Conservation (phyloP, 164 flowering plant species). For the Cinnamomum micranthum region DNA sequence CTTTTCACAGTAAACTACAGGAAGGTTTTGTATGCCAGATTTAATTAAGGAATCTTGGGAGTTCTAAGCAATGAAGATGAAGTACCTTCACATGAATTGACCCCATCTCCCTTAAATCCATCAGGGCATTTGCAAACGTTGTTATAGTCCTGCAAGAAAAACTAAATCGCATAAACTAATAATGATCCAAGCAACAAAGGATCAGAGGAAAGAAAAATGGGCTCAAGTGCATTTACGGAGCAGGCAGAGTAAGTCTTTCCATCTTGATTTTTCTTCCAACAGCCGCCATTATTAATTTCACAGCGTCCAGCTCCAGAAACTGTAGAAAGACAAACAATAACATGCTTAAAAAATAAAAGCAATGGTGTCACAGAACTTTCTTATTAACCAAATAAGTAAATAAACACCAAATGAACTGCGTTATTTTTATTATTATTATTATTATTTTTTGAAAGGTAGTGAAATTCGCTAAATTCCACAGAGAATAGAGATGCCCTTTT, state of each 20-base stretch:
- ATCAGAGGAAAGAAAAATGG: neutral
- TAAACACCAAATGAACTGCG: no score
- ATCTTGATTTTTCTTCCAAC: conserved; percentile 70
- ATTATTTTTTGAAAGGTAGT: no score
- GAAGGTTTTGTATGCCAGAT: neutral
- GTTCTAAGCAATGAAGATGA: neutral
- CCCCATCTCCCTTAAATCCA: conserved; percentile 95
- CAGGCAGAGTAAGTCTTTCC: conserved; percentile 84
- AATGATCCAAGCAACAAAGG: neutral
- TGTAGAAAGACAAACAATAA: conserved; percentile 24
- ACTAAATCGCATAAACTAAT: neutral
- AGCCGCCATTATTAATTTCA: conserved; percentile 93
- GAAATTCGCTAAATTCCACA: no score
- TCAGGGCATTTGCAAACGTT: conserved; percentile 82
- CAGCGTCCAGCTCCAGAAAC: conserved; percentile 86
- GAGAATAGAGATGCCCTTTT: no score
- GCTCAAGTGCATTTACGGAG: conserved; percentile 38
- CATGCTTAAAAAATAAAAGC: neutral
- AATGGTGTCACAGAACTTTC: neutral
- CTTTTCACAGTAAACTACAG: neutral
- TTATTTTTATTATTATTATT: no score
- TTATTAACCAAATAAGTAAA: neutral
- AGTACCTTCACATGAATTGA: conserved; percentile 74
- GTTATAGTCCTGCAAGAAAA: conserved; percentile 51
- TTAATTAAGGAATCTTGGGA: neutral